Percentiles rank a stretch among this genome's conserved stretches.
Conservation (phyloP, 164 flowering plant species). For the Euptelea pleiosperma region DNA sequence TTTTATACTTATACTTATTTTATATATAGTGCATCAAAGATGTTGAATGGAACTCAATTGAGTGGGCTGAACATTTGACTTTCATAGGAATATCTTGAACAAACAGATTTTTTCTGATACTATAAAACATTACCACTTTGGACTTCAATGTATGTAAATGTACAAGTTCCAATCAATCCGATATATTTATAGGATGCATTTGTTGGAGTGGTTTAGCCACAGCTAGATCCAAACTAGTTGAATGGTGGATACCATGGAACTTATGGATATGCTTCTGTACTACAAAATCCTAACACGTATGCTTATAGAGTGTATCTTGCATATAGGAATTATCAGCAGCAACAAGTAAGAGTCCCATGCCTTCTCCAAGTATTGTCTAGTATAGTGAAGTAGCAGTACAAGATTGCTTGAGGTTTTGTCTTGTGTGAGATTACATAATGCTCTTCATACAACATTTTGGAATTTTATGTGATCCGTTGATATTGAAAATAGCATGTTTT, state of each 20-base stretch:
- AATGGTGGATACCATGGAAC: slow-evolving; percentile 61
- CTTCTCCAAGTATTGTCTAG: too few species aligned
- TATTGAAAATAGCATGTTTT: too few species aligned
- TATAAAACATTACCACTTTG: too few species aligned
- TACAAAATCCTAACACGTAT: slow-evolving; percentile 74
- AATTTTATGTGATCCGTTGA: too few species aligned
- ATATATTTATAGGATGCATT: slow-evolving; percentile 9
- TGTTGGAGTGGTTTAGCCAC: slow-evolving; percentile 37
- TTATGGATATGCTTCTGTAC: slow-evolving; percentile 61
- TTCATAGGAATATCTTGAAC: slow-evolving; percentile 79
- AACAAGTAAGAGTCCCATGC: slow-evolving; percentile 31
- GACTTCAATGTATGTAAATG: neutral
- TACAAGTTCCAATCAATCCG: neutral
- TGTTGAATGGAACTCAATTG: slow-evolving; percentile 56
- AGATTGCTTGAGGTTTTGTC: too few species aligned
- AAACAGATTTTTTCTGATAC: slow-evolving; percentile 55
- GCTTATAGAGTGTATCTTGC: slow-evolving; percentile 60
- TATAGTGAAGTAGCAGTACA: too few species aligned
- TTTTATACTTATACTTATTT: neutral
- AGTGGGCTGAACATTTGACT: slow-evolving; percentile 68
- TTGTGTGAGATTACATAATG: too few species aligned
- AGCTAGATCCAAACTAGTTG: slow-evolving; percentile 62
- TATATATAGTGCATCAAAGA: slow-evolving; percentile 26
- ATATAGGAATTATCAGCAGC: slow-evolving; percentile 60
- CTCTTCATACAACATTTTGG: too few species aligned